Percentiles rank a stretch among this genome's conserved stretches.
Evolutionary conservation across 441 rosid species (phyloP).

Genomic region (Euphorbia celastroides): DNA sequence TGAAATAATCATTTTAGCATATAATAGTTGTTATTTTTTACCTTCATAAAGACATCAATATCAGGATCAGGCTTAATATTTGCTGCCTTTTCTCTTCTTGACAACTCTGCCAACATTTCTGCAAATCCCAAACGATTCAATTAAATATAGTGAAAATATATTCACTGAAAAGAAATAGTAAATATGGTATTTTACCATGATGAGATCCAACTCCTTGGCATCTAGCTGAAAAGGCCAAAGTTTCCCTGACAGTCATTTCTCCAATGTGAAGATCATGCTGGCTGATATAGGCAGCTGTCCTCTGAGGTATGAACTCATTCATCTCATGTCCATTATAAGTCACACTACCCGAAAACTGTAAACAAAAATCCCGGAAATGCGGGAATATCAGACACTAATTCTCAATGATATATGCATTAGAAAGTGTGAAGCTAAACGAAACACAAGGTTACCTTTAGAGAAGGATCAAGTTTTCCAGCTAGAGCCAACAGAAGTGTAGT

Average conservation of each 20-base stretch:
- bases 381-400: background rate
- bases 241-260: constrained; percentile 27
- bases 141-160: background rate
- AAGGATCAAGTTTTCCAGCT: constrained; percentile 28
- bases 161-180: background rate
- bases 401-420: background rate
- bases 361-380: background rate
- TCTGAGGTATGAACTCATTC: constrained; percentile 25
- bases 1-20: background rate
- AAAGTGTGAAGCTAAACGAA: background rate
- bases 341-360: constrained; percentile 21
- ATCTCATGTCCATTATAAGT: constrained; percentile 23
- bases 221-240: constrained; percentile 26
- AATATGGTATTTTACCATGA: constrained; percentile 17
- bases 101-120: constrained; percentile 29
- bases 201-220: constrained; percentile 24
- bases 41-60: constrained; percentile 32
- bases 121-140: constrained; percentile 4
- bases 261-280: constrained; percentile 24
- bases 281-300: constrained; percentile 27
- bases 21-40: background rate
- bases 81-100: constrained; percentile 31
- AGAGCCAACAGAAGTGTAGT: constrained; percentile 26
- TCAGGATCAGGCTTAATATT: constrained; percentile 33
- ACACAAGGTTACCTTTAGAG: constrained; percentile 14